Evolutionary conservation across 345 rosid species (phyloP), one percentile per base, ranked within the genome.

Genomic region (Eucalyptus curtisii): DNA sequence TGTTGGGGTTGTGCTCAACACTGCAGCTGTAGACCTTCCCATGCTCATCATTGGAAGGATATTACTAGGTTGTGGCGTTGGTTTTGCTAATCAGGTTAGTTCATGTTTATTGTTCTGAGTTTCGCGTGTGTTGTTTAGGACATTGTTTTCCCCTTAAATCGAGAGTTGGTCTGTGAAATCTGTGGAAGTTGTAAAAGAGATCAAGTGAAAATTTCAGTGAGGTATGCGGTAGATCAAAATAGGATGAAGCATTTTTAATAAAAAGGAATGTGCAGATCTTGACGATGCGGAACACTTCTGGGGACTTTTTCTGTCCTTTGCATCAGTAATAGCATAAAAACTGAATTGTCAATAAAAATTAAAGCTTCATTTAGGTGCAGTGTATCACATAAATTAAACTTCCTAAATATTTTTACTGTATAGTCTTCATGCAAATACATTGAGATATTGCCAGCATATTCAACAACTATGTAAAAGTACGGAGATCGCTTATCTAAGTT

Each of bases 1-100:
- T 14, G 85, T 82, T 7, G 99, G 99, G 40, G 99, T 97, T 16
- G 87, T 90, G 42, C 90, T 97, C n/a, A 97, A 97, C 86, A 52
- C 96, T 27, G 96, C 95, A 19, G 99, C 99, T 50, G 94, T 93
- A 88, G 91, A 97, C 91, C 93, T 97, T 31, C 94, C 98, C 87
- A 97, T 97, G 99, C 99, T 97, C 90, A 97, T 97, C 87, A 89
- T 94, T 47, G 99, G 99, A 13, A 89, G 99, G 91, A 94, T 97
- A 49, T 92, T 97, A 59, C 97, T 97, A 22, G 99, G 99, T 53
- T 96, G 98, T 90, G 99, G 99, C 2, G 98, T 97, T 86, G 99
- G 99, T 27, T 97, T 97, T 25, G 99, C 97, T 81, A 97, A 97
- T 90, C 99, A 97, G 96, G 96, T 95, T 66, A 25, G 88, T 88